Conservation (phyloP, 305 asterid genomes). For the Fraxinus baroniana region DNA sequence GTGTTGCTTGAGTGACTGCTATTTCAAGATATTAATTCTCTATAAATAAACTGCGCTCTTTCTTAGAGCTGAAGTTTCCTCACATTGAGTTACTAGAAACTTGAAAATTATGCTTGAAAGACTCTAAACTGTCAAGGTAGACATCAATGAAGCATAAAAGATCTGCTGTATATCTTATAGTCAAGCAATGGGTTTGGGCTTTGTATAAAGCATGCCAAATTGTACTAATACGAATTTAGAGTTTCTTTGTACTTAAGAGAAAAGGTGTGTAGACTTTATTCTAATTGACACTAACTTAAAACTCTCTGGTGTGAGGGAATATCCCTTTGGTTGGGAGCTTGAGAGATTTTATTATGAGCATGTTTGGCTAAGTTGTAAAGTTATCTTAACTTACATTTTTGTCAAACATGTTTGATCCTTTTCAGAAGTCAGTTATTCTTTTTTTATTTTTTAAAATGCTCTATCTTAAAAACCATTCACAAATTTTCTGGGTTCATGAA, state of each 20-base stretch:
- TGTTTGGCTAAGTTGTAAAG: neutral
- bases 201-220: neutral
- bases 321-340: neutral
- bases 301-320: neutral
- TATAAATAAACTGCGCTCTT: neutral
- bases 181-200: neutral
- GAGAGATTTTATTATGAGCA: neutral
- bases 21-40: neutral
- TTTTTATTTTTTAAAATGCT: neutral
- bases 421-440: neutral
- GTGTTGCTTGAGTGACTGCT: neutral
- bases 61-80: conserved; percentile 12
- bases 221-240: neutral
- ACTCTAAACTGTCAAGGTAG: neutral
- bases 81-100: neutral
- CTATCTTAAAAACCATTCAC: neutral
- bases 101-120: neutral
- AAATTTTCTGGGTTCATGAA: neutral
- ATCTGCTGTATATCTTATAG: neutral
- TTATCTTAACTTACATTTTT: neutral
- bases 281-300: neutral
- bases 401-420: neutral
- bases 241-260: neutral
- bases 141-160: neutral
- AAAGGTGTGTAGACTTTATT: neutral